phyloP scores from a whole-genome alignment of 2,329 filamentous ascomycete genomes.

The Fusarium veterinarium region DNA sequence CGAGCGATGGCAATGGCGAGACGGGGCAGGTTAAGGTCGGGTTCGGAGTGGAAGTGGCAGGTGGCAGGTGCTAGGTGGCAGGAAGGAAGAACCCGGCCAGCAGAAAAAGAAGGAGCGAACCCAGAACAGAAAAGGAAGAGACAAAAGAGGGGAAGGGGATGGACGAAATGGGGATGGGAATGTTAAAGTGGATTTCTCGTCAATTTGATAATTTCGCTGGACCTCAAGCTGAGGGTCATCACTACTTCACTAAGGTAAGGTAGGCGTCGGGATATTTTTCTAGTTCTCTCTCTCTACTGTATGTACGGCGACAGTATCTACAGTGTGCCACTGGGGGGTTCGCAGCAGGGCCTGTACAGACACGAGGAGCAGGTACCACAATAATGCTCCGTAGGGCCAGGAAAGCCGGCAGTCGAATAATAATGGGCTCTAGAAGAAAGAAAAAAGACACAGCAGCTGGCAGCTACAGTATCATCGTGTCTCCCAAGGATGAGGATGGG shows the following conservation, averaged over 20 bases:
- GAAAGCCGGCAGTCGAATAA: conserved; percentile 22
- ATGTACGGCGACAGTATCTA: conserved; percentile 21
- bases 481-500: conserved; percentile 10
- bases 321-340: conserved; percentile 5
- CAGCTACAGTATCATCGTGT: conserved; percentile 8
- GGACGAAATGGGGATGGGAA: conserved; percentile 36
- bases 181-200: conserved; percentile 40
- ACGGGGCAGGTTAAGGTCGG: conserved; percentile 14
- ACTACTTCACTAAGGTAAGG: not conserved
- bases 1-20: conserved; percentile 1
- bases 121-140: conserved; percentile 28
- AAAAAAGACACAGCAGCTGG: not conserved
- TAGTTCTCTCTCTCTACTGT: not conserved
- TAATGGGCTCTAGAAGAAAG: not conserved
- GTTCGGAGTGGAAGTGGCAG: conserved; percentile 25
- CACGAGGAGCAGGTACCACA: conserved; percentile 15
- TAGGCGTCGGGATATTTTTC: not conserved
- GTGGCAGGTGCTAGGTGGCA: conserved; percentile 21
- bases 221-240: conserved; percentile 8
- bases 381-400: conserved; percentile 19
- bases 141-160: conserved; percentile 30
- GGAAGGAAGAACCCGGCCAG: conserved; percentile 34
- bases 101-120: conserved; percentile 27
- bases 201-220: conserved; percentile 40
- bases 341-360: not conserved